Base-by-base conservation (phyloP, 2,329 filamentous ascomycete species). In the Ophiostoma angusticollis region DNA sequence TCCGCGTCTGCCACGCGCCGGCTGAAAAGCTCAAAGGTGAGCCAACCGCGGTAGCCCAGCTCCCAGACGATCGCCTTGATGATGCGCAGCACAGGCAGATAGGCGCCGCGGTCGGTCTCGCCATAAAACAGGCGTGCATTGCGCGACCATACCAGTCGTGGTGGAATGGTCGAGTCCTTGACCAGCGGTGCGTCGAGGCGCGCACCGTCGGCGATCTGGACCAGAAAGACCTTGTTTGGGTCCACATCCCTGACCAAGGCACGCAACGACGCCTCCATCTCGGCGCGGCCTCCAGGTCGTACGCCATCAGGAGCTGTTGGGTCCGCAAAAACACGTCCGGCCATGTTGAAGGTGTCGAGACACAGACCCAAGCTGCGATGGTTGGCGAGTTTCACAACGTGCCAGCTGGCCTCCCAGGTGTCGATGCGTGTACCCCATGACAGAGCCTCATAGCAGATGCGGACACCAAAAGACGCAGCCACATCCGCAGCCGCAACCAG, bases 121-220 rank as follows among this genome's bases (percentile, higher is more conserved):
- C 72, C 72, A 28, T 74, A 67, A 49, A 77, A 79, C 0, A 75
- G 52, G 8, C 75, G 60, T 32, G 69, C 73, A 50, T 78, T 78
- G 18, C 74, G 58, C 24, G 69, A 74, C 75, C 75, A 80, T 35
- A 61, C 73, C 74, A 80, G 78, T 4, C 72, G 58, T 2, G 69
- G 48, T n/a, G 65, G 67, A 50, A 77, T 71, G 1, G 59, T 63
- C 0, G 61, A 52, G 3, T 66, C 61, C 53, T 74, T 65, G 45
- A 70, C 75, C 17, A 80, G 50, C 0, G 73, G 72, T 4, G 52
- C 46, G 4, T 52, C 46, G 8, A 78, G 54, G 6, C 63, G 57
- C 49, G 78, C 72, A 0, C 66, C 75, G 50, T 79, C 74, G 12
- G 74, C 74, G 6, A 78, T 61, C 53, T 80, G 76, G 9, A 80